These are phyloP conservation scores for Leishmania major DNA, from an alignment of 208 protist genomes.

Conservation along the genomic window DNA sequence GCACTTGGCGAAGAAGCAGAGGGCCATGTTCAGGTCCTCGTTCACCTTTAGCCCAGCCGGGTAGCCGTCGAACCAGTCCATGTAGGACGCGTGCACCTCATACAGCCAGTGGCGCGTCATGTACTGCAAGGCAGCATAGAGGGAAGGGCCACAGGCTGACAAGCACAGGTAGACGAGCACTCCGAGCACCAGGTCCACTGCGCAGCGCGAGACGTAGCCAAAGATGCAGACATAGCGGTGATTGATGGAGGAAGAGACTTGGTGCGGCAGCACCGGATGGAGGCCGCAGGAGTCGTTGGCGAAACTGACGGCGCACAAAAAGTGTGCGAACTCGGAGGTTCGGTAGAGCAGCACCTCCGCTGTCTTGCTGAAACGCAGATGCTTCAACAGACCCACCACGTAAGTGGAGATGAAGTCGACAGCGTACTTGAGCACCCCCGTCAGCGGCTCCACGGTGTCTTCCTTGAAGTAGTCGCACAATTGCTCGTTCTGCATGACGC, in stretches of 20 bases:
- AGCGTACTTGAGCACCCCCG: slow-evolving; percentile 14
- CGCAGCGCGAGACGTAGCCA: slow-evolving; percentile 57
- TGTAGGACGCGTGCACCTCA: slow-evolving; percentile 81
- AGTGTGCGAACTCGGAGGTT: slow-evolving; percentile 63
- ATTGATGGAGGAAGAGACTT: slow-evolving; percentile 23
- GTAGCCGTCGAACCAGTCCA: slow-evolving; percentile 94
- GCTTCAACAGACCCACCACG: slow-evolving; percentile 31
- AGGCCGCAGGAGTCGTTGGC: slow-evolving; percentile 67
- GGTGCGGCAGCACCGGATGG: slow-evolving; percentile 75
- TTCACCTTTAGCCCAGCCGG: slow-evolving; percentile 95
- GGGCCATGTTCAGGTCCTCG: slow-evolving; percentile 87
- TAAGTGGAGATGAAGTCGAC: slow-evolving; percentile 28
- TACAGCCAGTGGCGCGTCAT: slow-evolving; percentile 64
- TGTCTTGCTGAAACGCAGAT: slow-evolving; percentile 41
- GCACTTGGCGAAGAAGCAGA: slow-evolving; percentile 79
- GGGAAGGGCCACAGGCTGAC: slow-evolving; percentile 37
- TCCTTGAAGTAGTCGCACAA: not conserved
- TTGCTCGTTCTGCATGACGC: slow-evolving; percentile 37
- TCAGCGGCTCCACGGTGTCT: slow-evolving; percentile 23
- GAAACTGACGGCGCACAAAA: slow-evolving; percentile 54
- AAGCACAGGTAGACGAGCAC: slow-evolving; percentile 54
- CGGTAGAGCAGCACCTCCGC: slow-evolving; percentile 39
- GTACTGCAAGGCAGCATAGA: slow-evolving; percentile 43
- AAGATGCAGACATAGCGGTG: slow-evolving; percentile 57
- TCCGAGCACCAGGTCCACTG: slow-evolving; percentile 75